These are phyloP conservation scores for Musa troglodytarum DNA, from an alignment of 176 grass and related monocot genomes.

Conservation along the genomic window DNA sequence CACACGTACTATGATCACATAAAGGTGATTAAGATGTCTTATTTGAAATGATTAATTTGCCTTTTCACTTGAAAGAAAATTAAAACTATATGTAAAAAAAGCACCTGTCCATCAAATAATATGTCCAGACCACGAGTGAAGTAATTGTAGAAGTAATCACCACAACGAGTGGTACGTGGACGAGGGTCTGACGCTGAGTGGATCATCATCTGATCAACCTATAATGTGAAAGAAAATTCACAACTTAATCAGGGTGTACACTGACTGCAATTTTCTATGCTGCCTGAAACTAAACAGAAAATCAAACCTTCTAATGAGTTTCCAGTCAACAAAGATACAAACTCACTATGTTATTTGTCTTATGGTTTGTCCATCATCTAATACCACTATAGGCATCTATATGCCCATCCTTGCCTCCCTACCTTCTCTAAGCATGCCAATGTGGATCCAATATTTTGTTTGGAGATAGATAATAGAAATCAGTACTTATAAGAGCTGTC, in stretches of 20 bases:
- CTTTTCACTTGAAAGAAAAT: neutral
- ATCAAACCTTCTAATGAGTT: neutral
- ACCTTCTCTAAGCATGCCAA: neutral
- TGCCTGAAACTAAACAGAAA: neutral
- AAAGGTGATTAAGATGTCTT: neutral
- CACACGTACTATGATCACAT: neutral
- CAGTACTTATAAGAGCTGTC: too few relatives aligned
- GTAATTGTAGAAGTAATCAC: conserved; percentile 91
- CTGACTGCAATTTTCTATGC: neutral
- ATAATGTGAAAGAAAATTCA: conserved; percentile 4
- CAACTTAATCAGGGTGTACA: neutral
- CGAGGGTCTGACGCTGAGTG: conserved; percentile 82
- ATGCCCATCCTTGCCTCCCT: neutral
- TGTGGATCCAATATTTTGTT: neutral
- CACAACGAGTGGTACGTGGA: conserved; percentile 68
- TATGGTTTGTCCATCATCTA: neutral
- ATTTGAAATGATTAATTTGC: too few relatives aligned
- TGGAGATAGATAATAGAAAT: too few relatives aligned
- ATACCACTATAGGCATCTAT: neutral
- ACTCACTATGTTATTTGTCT: neutral
- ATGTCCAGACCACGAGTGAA: conserved; percentile 92
- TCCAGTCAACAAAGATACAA: neutral
- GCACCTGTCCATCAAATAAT: conserved; percentile 96
- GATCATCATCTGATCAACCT: conserved; percentile 99
- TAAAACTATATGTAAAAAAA: neutral